Evolutionary conservation across 371 early-diverging fungal genomes (phyloP).

Genomic region (Chytridium lagenaria): DNA sequence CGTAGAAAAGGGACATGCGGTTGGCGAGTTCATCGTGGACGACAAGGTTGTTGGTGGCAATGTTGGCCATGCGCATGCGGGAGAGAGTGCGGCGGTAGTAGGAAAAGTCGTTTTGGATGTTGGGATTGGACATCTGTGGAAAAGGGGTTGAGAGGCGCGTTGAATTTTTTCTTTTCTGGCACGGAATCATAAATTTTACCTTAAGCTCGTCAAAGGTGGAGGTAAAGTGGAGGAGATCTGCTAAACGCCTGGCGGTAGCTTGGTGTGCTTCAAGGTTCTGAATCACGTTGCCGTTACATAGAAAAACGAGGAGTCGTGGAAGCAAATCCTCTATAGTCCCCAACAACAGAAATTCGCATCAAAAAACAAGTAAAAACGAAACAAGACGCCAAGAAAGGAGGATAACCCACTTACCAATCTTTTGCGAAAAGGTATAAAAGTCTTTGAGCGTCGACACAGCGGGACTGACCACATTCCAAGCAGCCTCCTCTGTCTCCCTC

Average conservation of each 20-base stretch:
- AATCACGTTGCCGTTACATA: constrained; percentile 72
- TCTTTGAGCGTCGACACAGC: constrained; percentile 76
- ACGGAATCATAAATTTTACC: constrained; percentile 47
- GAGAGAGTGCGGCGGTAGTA: constrained; percentile 91
- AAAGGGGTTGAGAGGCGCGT: not conserved
- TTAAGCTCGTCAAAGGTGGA: constrained; percentile 91
- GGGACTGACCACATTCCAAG: constrained; percentile 83
- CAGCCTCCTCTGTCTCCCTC: constrained; percentile 80
- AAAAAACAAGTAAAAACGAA: not conserved
- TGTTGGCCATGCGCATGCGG: constrained; percentile 70
- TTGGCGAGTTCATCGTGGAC: constrained; percentile 89
- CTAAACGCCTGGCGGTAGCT: constrained; percentile 77
- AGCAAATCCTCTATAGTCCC: constrained; percentile 69
- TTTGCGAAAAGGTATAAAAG: constrained; percentile 77
- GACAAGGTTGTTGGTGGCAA: constrained; percentile 53
- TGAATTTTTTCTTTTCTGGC: not conserved
- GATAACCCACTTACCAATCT: constrained; percentile 62
- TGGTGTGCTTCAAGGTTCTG: constrained; percentile 74
- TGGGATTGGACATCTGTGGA: constrained; percentile 83
- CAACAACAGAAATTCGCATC: not conserved
- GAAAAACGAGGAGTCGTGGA: constrained; percentile 73
- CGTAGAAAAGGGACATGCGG: constrained; percentile 92
- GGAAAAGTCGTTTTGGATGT: constrained; percentile 95
- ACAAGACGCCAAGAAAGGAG: not conserved
- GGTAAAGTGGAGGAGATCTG: constrained; percentile 82